These are phyloP conservation scores for Lecanicillium sp. DNA, from an alignment of 2,329 filamentous ascomycete species.

Conservation along the genomic window DNA sequence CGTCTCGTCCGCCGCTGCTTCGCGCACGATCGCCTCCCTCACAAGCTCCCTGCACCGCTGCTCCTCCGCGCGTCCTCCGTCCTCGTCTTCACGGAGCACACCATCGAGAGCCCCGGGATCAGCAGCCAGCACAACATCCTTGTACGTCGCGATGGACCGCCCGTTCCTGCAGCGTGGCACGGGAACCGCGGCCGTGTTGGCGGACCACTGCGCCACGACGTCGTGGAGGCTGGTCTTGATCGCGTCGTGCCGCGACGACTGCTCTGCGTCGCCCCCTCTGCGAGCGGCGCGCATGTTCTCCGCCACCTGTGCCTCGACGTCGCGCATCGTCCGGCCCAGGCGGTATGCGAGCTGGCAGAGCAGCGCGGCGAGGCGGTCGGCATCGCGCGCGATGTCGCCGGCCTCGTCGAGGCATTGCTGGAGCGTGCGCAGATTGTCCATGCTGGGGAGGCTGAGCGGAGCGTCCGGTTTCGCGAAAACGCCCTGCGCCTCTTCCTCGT, in stretches of 20 bases:
- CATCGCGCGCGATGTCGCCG: neutral
- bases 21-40: slow-evolving; percentile 35
- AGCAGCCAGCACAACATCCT: slow-evolving; percentile 27
- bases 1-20: slow-evolving; percentile 36
- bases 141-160: slow-evolving; percentile 17
- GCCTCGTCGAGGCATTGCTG: neutral
- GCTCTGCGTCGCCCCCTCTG: slow-evolving; percentile 1
- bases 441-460: slow-evolving; percentile 16
- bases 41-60: slow-evolving; percentile 22
- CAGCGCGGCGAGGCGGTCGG: slow-evolving; percentile 16
- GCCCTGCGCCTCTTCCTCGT: neutral
- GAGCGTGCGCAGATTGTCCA: slow-evolving; percentile 11
- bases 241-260: slow-evolving; percentile 7
- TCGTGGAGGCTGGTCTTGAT: slow-evolving; percentile 16
- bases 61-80: slow-evolving; percentile 13
- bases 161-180: slow-evolving; percentile 6
- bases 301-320: slow-evolving; percentile 14
- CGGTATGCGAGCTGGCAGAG: slow-evolving; percentile 31
- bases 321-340: slow-evolving; percentile 29
- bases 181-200: slow-evolving; percentile 11
- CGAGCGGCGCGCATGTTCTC: slow-evolving; percentile 14
- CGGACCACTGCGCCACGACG: slow-evolving; percentile 16
- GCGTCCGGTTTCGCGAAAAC: slow-evolving; percentile 3
- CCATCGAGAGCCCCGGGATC: slow-evolving; percentile 22
- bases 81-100: slow-evolving; percentile 13